Percentiles rank a stretch among this genome's conserved stretches.
Evolutionary conservation across 2,329 filamentous ascomycete genomes (phyloP).

Genomic region (Cordyceps javanica): DNA sequence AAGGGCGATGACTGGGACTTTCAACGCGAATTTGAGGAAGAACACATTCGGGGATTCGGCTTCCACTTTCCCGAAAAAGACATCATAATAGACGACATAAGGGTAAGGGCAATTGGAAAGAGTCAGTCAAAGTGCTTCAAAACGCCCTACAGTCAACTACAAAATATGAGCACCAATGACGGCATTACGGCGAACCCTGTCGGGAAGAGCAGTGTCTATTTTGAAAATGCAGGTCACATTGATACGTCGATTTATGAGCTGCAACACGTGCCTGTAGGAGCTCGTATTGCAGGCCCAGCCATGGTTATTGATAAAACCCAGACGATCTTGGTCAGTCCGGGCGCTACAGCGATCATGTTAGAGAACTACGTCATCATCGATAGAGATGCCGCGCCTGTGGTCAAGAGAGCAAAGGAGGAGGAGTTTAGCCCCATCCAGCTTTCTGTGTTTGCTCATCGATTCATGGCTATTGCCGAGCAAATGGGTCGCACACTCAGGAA

Average conservation of each 20-base stretch:
- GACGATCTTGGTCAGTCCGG: conserved; percentile 62
- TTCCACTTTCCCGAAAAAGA: conserved; percentile 48
- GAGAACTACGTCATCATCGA: conserved; percentile 32
- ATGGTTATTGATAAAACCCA: conserved; percentile 64
- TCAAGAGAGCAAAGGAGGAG: conserved; percentile 11
- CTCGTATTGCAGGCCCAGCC: conserved; percentile 25
- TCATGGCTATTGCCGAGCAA: conserved; percentile 80
- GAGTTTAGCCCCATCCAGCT: conserved; percentile 56
- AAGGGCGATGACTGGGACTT: conserved; percentile 22
- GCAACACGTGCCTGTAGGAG: conserved; percentile 15
- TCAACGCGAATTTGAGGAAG: conserved; percentile 32
- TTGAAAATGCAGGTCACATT: conserved; percentile 18
- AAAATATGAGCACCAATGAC: conserved; percentile 7
- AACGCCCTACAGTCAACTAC: conserved; percentile 18
- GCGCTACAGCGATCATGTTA: conserved; percentile 27
- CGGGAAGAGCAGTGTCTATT: conserved; percentile 17
- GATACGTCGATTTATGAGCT: conserved; percentile 23
- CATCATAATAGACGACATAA: conserved; percentile 38
- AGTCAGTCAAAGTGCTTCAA: conserved; percentile 16
- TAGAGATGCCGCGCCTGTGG: neutral
- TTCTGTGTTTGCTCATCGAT: conserved; percentile 71
- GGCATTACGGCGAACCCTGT: conserved; percentile 16
- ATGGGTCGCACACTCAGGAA: conserved; percentile 78
- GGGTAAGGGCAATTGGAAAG: conserved; percentile 31
- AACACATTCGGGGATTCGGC: conserved; percentile 69